Base-by-base conservation (phyloP, 2,329 filamentous ascomycete genomes). In the Fusarium fujikuroi region DNA sequence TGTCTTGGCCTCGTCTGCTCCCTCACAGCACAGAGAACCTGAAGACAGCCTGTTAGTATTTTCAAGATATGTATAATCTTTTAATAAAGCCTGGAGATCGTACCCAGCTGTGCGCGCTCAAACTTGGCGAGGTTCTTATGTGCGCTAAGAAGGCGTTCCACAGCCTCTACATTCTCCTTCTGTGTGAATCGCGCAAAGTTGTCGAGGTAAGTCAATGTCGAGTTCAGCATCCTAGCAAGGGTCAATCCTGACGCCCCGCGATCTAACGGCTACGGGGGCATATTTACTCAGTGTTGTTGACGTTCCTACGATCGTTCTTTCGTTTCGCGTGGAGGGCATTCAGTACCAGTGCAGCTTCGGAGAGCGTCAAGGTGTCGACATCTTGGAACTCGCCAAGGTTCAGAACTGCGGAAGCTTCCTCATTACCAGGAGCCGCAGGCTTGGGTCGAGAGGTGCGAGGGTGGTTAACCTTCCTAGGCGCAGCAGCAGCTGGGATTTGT, bases 171-270 rank as follows among this genome's bases (percentile, higher is more conserved):
- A 75, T 96, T 96, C 82, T 97, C 94, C 82, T 95, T 95, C 78
- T 95, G 92, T 85, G 97, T 97, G 88, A 98, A 98, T 40, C 96
- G 93, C 23, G 95, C 93, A 84, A 99, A 99, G 72, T 95, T 91
- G 78, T 97, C 95, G 60, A 98, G 90, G 84, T 99, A 98, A 80
- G 95, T 94, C 74, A 95, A 89, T 32, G 95, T 98, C 82, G 97
- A 95, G 72, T 90, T 91, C 63, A 97, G 88, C 82, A 95, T 95
- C 79, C 91, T 93, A 60, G 57, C 25, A 18, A 66, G 25, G 43
- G 69, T 73, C 60, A 75, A 66, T 61, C 52, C 63, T 46, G 46
- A 21, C 30, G 30, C 30, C 44, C 30, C 30, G 30, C 28, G 11
- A 42, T 32, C 36, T n/a, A 9, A 11, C 6, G 47, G 43, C n/a